Percentiles rank a stretch among this genome's conserved stretches.
These are phyloP conservation scores for Endothia cerciana DNA, from an alignment of 2,329 filamentous ascomycete genomes.

Conservation along the genomic window DNA sequence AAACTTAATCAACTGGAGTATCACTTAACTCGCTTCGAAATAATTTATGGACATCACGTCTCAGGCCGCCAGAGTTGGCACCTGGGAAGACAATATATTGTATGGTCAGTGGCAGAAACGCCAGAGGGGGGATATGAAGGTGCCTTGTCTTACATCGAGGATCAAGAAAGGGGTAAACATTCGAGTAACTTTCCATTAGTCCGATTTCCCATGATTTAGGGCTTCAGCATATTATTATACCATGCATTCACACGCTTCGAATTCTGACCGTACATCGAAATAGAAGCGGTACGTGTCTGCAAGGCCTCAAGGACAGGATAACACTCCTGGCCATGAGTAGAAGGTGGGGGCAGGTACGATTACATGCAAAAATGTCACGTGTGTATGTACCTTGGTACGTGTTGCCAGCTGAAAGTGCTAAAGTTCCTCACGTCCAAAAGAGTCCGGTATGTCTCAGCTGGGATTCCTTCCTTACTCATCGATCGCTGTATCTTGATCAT, in stretches of 20 bases:
- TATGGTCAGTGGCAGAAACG: no score
- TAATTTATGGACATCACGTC: no score
- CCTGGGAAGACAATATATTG: no score
- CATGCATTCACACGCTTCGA: neutral
- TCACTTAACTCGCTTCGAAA: no score
- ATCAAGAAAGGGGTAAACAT: no score
- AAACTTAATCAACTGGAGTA: no score
- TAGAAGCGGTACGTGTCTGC: no score
- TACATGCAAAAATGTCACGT: neutral
- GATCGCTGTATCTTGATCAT: neutral
- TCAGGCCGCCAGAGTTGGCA: no score
- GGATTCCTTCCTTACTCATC: neutral
- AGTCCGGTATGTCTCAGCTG: neutral
- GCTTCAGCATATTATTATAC: neutral
- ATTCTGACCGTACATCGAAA: no score
- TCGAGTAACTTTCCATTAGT: neutral
- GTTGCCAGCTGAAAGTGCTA: neutral
- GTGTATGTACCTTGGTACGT: neutral
- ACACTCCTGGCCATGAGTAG: neutral
- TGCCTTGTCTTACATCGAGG: no score
- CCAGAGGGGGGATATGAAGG: no score
- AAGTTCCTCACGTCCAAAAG: neutral
- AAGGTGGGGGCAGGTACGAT: neutral
- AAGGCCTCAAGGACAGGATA: neutral
- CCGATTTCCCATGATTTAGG: neutral